Conservation (phyloP, 1,284 basidiomycete genomes). For the Pterulicium gracile region DNA sequence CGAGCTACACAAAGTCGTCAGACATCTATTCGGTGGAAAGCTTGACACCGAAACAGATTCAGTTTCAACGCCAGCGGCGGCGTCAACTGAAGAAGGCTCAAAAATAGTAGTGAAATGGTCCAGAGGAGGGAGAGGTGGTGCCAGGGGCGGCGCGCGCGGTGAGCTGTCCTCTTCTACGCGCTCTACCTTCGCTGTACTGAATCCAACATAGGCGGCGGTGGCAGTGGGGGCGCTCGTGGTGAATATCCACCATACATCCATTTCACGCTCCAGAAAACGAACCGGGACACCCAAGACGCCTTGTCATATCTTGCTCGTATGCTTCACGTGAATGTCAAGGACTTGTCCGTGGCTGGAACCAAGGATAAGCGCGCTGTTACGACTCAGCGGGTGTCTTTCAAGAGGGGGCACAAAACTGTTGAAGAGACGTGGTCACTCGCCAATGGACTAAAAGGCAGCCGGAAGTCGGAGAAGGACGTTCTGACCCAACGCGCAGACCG, state of each 20-base stretch:
- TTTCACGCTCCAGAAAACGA: constrained; percentile 95
- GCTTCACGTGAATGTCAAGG: constrained; percentile 66
- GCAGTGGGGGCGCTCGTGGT: constrained; percentile 40
- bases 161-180: constrained; percentile 6
- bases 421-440: constrained; percentile 78
- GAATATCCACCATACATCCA: constrained; percentile 85
- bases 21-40: constrained; percentile 74
- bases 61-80: constrained; percentile 26
- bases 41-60: constrained; percentile 75
- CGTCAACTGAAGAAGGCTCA: constrained; percentile 47
- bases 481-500: constrained; percentile 74
- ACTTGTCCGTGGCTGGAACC: constrained; percentile 87
- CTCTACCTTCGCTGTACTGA: constrained; percentile 1
- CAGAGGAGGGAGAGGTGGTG: constrained; percentile 28
- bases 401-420: constrained; percentile 69
- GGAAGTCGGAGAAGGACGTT: constrained; percentile 47
- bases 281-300: constrained; percentile 95
- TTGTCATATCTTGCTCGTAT: constrained; percentile 70
- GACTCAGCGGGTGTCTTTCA: constrained; percentile 83
- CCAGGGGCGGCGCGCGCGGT: constrained; percentile 17
- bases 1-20: constrained; percentile 71
- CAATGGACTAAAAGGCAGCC: constrained; percentile 50
- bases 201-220: constrained; percentile 24
- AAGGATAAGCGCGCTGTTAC: constrained; percentile 99
- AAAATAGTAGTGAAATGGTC: constrained; percentile 70